Percentiles rank a stretch among this genome's conserved stretches.
Conservation (phyloP, 306 rosid species). For the Gillenia trifoliata region DNA sequence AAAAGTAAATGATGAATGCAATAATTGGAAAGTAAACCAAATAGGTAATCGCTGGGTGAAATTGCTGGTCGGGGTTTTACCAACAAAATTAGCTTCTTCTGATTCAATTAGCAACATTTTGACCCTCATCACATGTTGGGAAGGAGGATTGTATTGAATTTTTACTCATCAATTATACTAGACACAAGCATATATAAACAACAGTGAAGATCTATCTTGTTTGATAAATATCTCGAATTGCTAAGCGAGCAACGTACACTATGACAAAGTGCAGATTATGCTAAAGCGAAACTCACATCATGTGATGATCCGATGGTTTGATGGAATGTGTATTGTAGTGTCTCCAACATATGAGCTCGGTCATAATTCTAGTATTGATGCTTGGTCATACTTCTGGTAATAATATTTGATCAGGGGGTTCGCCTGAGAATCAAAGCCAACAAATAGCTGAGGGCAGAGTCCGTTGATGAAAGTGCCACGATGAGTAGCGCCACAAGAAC, state of each 20-base stretch:
- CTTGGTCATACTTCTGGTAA: background rate
- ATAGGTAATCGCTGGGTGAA: too few species aligned
- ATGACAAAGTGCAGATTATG: background rate
- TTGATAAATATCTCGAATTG: background rate
- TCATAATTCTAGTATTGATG: background rate
- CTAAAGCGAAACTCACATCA: background rate
- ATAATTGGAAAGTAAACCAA: background rate
- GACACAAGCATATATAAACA: too few species aligned
- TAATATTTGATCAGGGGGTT: constrained; percentile 18
- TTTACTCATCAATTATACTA: too few species aligned
- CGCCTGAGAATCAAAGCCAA: constrained; percentile 59
- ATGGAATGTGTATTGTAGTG: too few species aligned
- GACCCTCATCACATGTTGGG: too few species aligned
- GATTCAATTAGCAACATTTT: too few species aligned
- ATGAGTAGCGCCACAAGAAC: constrained; percentile 71
- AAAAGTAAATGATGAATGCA: too few species aligned
- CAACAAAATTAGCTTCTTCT: too few species aligned
- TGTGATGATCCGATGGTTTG: background rate
- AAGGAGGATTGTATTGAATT: too few species aligned
- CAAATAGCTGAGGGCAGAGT: constrained; percentile 63
- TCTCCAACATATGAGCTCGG: too few species aligned
- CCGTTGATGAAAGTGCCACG: constrained; percentile 69
- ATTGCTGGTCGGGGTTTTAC: too few species aligned
- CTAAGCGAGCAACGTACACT: too few species aligned
- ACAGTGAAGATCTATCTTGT: background rate